Base-by-base conservation (phyloP, 768 basidiomycete genomes). In the Boletus sp. region DNA sequence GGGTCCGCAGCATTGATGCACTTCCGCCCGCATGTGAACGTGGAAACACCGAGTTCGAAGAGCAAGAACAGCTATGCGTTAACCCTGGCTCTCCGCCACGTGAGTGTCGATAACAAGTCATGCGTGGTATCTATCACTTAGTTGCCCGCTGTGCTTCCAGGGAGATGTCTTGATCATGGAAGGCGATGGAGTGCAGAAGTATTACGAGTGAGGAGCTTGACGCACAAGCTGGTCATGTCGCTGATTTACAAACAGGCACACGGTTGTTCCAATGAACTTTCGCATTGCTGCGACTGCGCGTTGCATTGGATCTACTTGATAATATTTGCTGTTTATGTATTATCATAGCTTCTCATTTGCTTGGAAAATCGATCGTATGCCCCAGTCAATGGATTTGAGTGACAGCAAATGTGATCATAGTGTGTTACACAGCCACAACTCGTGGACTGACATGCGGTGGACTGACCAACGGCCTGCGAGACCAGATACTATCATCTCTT, bases 161-260 rank as follows among this genome's bases (percentile, higher is more conserved):
- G 90, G 90, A 4, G 90, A 92, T 62, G 76, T 91, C 17, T 70
- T 92, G 50, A 80, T 91, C 10, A 92, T 91, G 90, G 84, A 90
- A 36, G 89, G 90, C 6, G 73, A 77, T 5, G 79, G 71, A 5
- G 79, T 92, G 9, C 90, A 92, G 64, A 75, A 82, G 47, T 78
- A 73, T 65, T 92, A 92, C 54, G 86, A 92, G 87, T 89, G 65
- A 71, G 85, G 63, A 36, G 15, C 28, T 51, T 42, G 29, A 17
- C 45, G 20, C 24, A 24, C 33, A 39, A 36, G 54, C 8, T 56
- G 33, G 8, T n/a, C 55, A 8, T 50, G 57, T 57, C 53, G 55
- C 56, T 67, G 47, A 63, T 32, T 12, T 53, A 9, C n/a, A 20
- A 57, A 17, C 50, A 91, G 88, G 65, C 90, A 92, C 58, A 86